Base-by-base conservation (phyloP, 768 basidiomycete genomes). In the Lactarius quietus region DNA sequence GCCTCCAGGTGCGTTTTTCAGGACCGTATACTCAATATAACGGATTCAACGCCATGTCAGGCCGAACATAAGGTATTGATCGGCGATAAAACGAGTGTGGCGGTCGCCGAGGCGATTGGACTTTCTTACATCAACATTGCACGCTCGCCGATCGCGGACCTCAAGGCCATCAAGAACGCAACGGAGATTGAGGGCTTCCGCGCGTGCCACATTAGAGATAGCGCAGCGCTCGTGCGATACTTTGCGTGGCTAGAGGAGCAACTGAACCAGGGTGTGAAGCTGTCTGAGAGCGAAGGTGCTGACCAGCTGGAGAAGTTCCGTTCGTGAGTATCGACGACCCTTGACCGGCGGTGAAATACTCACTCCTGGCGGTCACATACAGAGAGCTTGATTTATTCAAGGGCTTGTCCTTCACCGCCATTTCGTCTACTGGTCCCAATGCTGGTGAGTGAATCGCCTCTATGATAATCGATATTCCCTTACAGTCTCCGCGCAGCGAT, bases 221-320 rank as follows among this genome's bases (percentile, higher is more conserved):
- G 96, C 0, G 86, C 83, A 1, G 95, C 95, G 0, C 80, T 98
- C 55, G 86, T 84, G 9, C 83, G 88, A 17, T 99, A 98, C 77
- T 98, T 98, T 70, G 82, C 93, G 0, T 99, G 96, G 97, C 80
- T 99, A 1, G 94, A 98, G 75, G 90, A 94, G 67, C 83, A 88
- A 68, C 78, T 98, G 20, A 74, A 82, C 3, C 77, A 81, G 8
- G 91, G 86, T 0, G 79, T 78, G 20, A 81, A 79, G 64, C 65
- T 95, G 64, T 87, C 82, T 48, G 96, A 99, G 74, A 87, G 86
- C 68, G 83, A 93, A 65, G 96, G 84, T 15, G 89, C 95, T 1
- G 84, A 86, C 70, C 79, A 87, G 70, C 80, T 99, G 57, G 90
- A 94, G 77, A 77, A 84, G 70, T 97, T 83, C 70, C 80, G 96